Evolutionary conservation across 73 alveolate genomes (phyloP).

Genomic region (Durusdinium trenchii): DNA sequence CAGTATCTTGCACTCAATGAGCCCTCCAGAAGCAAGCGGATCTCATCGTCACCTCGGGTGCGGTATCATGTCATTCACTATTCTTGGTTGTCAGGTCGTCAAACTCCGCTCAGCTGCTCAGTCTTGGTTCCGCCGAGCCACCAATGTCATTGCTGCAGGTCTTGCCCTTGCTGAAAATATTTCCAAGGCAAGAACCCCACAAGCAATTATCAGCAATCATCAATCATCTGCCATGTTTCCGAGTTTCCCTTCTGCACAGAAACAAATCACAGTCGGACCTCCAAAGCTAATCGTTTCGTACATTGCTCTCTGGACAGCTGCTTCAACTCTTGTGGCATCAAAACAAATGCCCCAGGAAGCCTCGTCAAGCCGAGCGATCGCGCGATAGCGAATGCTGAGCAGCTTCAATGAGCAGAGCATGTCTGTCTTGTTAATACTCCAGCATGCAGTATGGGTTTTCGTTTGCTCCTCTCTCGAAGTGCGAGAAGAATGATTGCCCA

Average conservation of each 20-base stretch:
- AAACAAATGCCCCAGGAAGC: slow-evolving; percentile 30
- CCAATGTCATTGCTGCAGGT: background rate
- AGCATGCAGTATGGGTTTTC: too few species aligned
- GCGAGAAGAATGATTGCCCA: too few species aligned
- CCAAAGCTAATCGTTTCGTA: background rate
- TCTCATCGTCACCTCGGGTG: slow-evolving; percentile 17
- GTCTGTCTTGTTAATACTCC: too few species aligned
- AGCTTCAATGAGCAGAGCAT: too few species aligned
- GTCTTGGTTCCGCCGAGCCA: background rate
- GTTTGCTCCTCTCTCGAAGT: too few species aligned
- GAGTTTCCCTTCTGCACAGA: background rate
- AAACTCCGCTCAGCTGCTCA: background rate
- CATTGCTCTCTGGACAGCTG: slow-evolving; percentile 33
- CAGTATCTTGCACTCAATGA: slow-evolving; percentile 20
- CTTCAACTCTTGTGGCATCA: slow-evolving; percentile 60
- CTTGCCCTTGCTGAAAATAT: background rate
- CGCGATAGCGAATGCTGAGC: too few species aligned
- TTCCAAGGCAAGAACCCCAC: background rate
- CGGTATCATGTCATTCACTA: background rate
- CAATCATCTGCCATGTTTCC: background rate
- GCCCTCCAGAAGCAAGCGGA: slow-evolving; percentile 36
- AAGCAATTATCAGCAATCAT: background rate
- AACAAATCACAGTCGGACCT: background rate
- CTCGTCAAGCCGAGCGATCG: too few species aligned
- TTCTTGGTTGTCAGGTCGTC: background rate